Percentiles rank a stretch among this genome's conserved stretches.
These are phyloP conservation scores for Hymenoscyphus fraxineus DNA, from an alignment of 2,329 filamentous ascomycete species.

Conservation along the genomic window DNA sequence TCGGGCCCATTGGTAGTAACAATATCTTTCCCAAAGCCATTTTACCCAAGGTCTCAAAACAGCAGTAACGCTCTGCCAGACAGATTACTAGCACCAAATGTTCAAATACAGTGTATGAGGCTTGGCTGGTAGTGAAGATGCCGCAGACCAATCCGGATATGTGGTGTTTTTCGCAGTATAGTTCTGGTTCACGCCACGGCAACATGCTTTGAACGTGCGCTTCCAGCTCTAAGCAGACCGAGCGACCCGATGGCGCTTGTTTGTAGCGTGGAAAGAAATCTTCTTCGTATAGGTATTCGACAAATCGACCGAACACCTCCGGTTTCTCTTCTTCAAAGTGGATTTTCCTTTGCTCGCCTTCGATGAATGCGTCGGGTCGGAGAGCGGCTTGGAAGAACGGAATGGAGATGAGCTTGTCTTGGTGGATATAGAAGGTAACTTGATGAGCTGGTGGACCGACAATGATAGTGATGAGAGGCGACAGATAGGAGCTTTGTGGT, in stretches of 20 bases:
- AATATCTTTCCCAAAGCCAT: neutral
- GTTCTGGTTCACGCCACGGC: neutral
- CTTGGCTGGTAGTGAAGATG: neutral
- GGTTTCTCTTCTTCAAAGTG: conserved; percentile 3
- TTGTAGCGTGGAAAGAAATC: neutral
- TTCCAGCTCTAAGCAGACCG: neutral
- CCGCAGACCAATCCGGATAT: neutral
- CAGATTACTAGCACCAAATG: neutral
- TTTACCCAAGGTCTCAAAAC: neutral
- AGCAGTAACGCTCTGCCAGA: neutral
- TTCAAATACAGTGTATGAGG: neutral
- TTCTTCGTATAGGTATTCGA: neutral
- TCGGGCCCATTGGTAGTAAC: neutral
- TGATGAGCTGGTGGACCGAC: neutral
- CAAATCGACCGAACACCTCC: neutral
- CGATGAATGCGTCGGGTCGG: neutral
- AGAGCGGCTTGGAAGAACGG: conserved; percentile 7
- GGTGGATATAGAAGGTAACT: neutral
- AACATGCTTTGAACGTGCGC: too few relatives aligned
- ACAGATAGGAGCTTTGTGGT: neutral
- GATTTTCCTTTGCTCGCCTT: neutral
- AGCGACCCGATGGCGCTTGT: neutral
- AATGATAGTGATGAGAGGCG: neutral
- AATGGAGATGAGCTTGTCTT: neutral
- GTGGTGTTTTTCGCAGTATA: neutral